phyloP scores from a whole-genome alignment of 495 filamentous ascomycete species.

The Penicillium crystallinum region DNA sequence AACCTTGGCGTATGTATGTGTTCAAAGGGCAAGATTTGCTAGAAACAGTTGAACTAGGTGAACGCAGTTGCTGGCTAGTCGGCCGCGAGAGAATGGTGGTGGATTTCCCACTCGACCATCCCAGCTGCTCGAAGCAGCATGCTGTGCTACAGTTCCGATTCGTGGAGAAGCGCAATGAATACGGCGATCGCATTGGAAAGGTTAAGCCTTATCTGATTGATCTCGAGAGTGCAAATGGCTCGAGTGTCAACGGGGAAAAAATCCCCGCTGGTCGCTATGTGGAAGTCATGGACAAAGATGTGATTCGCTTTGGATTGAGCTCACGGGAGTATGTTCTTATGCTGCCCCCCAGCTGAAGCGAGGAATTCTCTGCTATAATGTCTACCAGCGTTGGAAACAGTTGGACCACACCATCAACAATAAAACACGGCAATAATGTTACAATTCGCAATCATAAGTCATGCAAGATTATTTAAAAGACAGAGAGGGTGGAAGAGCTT shows the following conservation, averaged over 20 bases:
- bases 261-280: constrained; percentile 73
- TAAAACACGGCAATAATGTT: background rate
- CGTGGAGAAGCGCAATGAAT: constrained; percentile 77
- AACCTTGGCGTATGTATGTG: constrained; percentile 84
- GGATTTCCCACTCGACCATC: constrained; percentile 81
- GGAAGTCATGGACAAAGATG: constrained; percentile 82
- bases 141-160: constrained; percentile 92
- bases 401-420: background rate
- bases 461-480: background rate
- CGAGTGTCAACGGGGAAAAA: constrained; percentile 68
- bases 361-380: background rate
- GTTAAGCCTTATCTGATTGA: constrained; percentile 93
- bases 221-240: constrained; percentile 91
- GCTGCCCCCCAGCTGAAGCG: constrained; percentile 41
- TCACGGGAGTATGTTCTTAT: constrained; percentile 83
- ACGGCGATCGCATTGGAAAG: constrained; percentile 70
- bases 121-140: constrained; percentile 90
- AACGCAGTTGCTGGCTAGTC: constrained; percentile 83
- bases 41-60: constrained; percentile 69
- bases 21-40: constrained; percentile 82
- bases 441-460: constrained; percentile 4
- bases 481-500: background rate
- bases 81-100: constrained; percentile 75
- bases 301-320: constrained; percentile 82
- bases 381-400: background rate